phyloP scores from a whole-genome alignment of 495 filamentous ascomycete genomes.

The Penicillium subrubescens region DNA sequence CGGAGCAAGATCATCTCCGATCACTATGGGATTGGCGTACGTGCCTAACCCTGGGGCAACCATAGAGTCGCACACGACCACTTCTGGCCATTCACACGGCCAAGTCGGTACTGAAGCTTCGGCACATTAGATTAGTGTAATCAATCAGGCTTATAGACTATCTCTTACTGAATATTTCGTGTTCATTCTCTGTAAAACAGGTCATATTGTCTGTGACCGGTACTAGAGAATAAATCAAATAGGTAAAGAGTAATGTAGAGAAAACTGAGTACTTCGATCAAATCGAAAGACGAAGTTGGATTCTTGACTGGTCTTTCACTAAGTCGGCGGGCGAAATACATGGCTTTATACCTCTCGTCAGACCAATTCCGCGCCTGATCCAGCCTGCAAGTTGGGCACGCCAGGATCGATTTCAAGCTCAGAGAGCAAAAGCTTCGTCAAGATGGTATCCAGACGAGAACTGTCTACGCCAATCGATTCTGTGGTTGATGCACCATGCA shows the following conservation, averaged over 20 bases:
- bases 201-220: neutral
- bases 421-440: slow-evolving; percentile 6
- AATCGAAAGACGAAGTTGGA: neutral
- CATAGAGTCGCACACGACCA: neutral
- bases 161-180: neutral
- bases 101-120: neutral
- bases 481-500: neutral
- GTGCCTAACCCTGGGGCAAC: neutral
- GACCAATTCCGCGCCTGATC: neutral
- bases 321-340: neutral
- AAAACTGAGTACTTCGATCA: no score
- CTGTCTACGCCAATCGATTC: slow-evolving; percentile 13
- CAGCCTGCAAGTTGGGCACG: neutral
- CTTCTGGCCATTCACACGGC: slow-evolving; percentile 7
- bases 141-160: neutral
- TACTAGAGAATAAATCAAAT: neutral
- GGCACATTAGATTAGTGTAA: neutral
- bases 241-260: no score
- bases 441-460: slow-evolving; percentile 15
- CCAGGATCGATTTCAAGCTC: neutral
- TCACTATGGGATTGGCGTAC: slow-evolving; percentile 2
- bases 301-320: neutral
- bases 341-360: neutral
- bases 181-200: neutral
- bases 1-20: slow-evolving; percentile 3